phyloP scores from a whole-genome alignment of 208 protist species.

The Trypanosoma congolense region DNA sequence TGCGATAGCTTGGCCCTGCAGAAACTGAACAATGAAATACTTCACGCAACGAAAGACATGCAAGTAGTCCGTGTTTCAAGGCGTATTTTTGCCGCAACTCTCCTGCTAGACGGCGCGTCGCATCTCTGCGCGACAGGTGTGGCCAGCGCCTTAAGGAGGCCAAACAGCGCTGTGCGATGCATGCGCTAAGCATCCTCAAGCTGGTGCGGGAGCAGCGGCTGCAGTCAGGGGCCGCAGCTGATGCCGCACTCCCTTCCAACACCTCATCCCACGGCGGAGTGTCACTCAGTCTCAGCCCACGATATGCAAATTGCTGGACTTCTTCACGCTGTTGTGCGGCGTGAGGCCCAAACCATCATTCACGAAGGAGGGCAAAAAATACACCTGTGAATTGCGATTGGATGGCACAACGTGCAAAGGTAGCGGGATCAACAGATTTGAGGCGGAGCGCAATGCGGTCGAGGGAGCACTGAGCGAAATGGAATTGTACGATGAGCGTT shows the following conservation, averaged over 20 bases:
- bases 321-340: conserved; percentile 40
- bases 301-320: conserved; percentile 35
- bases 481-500: conserved; percentile 57
- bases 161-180: conserved; percentile 52
- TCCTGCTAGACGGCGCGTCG: conserved; percentile 32
- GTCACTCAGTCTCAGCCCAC: conserved; percentile 35
- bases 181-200: conserved; percentile 45
- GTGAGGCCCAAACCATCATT: conserved; percentile 24
- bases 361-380: conserved; percentile 22
- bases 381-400: conserved; percentile 42
- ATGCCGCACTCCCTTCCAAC: too few species aligned
- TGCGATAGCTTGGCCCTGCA: conserved; percentile 25
- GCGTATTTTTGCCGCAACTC: conserved; percentile 42
- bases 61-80: conserved; percentile 17
- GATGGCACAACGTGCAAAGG: conserved; percentile 45
- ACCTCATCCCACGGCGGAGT: conserved; percentile 25
- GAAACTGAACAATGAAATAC: conserved; percentile 42
- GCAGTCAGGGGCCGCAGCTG: conserved; percentile 15
- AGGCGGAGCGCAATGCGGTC: conserved; percentile 58
- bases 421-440: conserved; percentile 65
- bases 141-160: conserved; percentile 36
- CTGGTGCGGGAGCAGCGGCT: conserved; percentile 21
- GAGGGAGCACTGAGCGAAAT: conserved; percentile 43
- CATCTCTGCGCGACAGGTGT: conserved; percentile 49
- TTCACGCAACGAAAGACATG: conserved; percentile 30